Evolutionary conservation across 768 basidiomycete genomes (phyloP).

Genomic region (Dentipellis sp.): DNA sequence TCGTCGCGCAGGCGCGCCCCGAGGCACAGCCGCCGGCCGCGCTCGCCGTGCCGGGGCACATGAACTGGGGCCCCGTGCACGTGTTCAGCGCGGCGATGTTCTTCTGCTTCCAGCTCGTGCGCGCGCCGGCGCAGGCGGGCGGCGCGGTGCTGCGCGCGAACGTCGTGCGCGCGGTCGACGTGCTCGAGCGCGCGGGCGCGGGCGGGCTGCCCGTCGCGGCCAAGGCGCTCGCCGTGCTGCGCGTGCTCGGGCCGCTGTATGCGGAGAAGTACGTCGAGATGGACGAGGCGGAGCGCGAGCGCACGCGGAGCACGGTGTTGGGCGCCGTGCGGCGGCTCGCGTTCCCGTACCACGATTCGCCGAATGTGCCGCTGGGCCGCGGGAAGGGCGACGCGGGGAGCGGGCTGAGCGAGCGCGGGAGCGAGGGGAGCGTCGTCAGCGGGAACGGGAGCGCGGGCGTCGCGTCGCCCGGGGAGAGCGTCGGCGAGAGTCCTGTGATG

Average conservation of each 20-base stretch:
- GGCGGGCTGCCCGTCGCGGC: conserved; percentile 52
- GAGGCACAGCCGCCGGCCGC: conserved; percentile 59
- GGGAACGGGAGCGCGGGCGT: background rate
- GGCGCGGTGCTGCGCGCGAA: conserved; percentile 60
- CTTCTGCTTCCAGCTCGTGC: conserved; percentile 73
- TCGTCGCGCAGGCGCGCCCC: conserved; percentile 60
- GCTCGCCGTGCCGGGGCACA: conserved; percentile 64
- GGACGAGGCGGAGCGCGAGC: conserved; percentile 44
- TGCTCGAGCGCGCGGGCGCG: conserved; percentile 48
- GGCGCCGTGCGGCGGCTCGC: conserved; percentile 58
- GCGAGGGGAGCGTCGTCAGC: background rate
- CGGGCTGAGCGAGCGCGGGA: background rate
- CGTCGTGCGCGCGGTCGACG: conserved; percentile 54
- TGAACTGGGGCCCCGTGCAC: conserved; percentile 72
- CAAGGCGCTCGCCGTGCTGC: conserved; percentile 56
- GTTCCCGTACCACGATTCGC: conserved; percentile 67
- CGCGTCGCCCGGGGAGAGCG: background rate
- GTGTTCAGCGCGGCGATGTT: conserved; percentile 78
- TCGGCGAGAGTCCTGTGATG: background rate
- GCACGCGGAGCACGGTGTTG: conserved; percentile 39
- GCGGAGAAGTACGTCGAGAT: conserved; percentile 39
- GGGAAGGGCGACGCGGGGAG: conserved; percentile 35
- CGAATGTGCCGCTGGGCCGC: conserved; percentile 30
- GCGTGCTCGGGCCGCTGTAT: conserved; percentile 55
- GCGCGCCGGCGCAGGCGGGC: conserved; percentile 66